These are phyloP conservation scores for Stemphylium beticola DNA, from an alignment of 2,329 filamentous ascomycete species.

Conservation along the genomic window DNA sequence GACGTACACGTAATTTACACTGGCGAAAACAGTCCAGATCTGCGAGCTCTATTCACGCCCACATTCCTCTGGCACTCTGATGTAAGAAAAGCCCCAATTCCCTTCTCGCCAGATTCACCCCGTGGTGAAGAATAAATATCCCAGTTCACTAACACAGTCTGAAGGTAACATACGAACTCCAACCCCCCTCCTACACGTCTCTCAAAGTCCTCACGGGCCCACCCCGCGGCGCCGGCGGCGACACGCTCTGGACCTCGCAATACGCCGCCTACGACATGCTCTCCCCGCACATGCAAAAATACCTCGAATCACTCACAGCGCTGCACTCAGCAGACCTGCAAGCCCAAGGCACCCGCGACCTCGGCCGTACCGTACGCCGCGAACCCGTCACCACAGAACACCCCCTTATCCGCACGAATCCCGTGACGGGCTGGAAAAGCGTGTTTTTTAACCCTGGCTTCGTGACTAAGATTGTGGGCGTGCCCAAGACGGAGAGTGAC, in stretches of 20 bases:
- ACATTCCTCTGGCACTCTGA: slow-evolving; percentile 64
- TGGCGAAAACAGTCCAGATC: slow-evolving; percentile 60
- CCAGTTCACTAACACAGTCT: slow-evolving; percentile 1
- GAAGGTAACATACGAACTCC: slow-evolving; percentile 63
- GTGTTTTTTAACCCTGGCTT: slow-evolving; percentile 67
- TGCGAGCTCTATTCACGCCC: slow-evolving; percentile 61
- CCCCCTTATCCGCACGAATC: slow-evolving; percentile 65
- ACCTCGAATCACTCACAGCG: slow-evolving; percentile 63
- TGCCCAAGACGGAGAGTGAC: slow-evolving; percentile 63
- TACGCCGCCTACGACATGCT: slow-evolving; percentile 66
- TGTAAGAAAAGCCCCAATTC: slow-evolving; percentile 48
- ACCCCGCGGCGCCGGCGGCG: slow-evolving; percentile 61
- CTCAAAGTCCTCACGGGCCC: slow-evolving; percentile 62
- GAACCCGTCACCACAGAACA: slow-evolving; percentile 62
- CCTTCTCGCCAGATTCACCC: too few relatives aligned
- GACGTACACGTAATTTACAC: slow-evolving; percentile 65
- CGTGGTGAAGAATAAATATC: too few relatives aligned
- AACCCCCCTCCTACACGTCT: slow-evolving; percentile 64
- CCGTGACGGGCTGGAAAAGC: slow-evolving; percentile 67
- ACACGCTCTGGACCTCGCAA: slow-evolving; percentile 64
- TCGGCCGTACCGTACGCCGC: slow-evolving; percentile 60
- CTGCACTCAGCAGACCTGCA: slow-evolving; percentile 62
- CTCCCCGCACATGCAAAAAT: slow-evolving; percentile 62
- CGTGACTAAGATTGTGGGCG: slow-evolving; percentile 63
- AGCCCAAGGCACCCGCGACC: slow-evolving; percentile 57